Base-by-base conservation (phyloP, 306 rosid genomes). In the Vigna hirtella region DNA sequence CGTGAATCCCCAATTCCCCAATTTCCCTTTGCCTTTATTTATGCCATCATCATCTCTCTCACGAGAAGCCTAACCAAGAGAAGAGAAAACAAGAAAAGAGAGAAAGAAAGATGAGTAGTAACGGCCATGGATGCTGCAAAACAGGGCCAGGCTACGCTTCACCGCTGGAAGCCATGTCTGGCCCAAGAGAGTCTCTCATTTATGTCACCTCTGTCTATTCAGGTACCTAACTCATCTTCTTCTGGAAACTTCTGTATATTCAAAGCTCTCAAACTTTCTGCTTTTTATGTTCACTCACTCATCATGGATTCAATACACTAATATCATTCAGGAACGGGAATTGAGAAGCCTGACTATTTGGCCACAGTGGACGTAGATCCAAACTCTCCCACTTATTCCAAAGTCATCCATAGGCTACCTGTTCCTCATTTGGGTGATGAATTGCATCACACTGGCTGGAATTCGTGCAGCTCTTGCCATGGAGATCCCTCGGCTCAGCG, bases 331-430 rank as follows among this genome's bases (percentile, higher is more conserved):
- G 98, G 98, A 61, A 95, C 98, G 0, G 98, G 98, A 87, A 88
- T 58, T 47, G 78, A 91, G 84, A 92, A 92, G 85, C 97, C 98
- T 20, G 98, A 95, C 47, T 95, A 95, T 81, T 72, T 95, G 81
- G 98, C 98, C 48, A 95, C 98, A 0, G 97, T 95, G 72, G 98
- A 95, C 15, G 78, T 89, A 6, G 96, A 95, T 87, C 97, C 97
- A 56, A 89, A 15, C 76, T 95, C 98, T 75, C 93, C 95, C 45
- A 92, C 91, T 81, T 95, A 87, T 72, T 92, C 98, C 2, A 87
- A 85, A 79, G 98, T 95, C 7, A 92, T 92, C 49, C 93, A 92
- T 69, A 89, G 98, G 83, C 77, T 92, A 48, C 86, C 83, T 13
- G 81, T 85, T 20, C 88, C 98, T 11, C 20, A 87, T 82, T 1